Evolutionary conservation across 345 rosid genomes (phyloP), one percentile per base, ranked within the genome.

Genomic region (Euphorbia pulcherrima): DNA sequence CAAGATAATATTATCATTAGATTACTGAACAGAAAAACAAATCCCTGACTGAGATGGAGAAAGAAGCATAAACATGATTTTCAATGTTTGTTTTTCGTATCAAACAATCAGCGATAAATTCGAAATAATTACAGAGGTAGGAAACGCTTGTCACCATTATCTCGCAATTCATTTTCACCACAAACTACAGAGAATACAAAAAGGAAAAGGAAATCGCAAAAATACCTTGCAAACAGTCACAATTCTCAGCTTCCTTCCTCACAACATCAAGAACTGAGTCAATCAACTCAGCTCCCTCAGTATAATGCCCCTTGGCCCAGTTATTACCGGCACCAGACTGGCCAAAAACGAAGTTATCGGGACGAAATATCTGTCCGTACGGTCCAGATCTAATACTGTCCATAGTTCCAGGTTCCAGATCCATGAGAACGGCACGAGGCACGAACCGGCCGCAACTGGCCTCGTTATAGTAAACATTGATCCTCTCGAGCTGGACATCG

Each of bases 361-460:
- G 90, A 39, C 92, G 71, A 51, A 88, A 88, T 50, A 88, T 84
- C 69, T 84, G 91, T 9, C 94, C 94, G 52, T 82, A 86, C 10
- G 91, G 91, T 0, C 90, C 94, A 39, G 89, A 84, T 69, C 91
- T 84, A 64, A 88, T 75, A 68, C 94, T 88, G 78, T 88, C 94
- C 91, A 88, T 86, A 5, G 89, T 86, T 18, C 94, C 91, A 5
- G 91, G 90, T 75, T 88, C 94, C 41, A 88, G 85, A 78, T 88
- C 94, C 91, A 88, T 86, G 65, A 88, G 75, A 53, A 88, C 85
- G 11, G 94, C 89, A 9, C 89, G 87, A 10, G 93, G 93, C 52
- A 88, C 93, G 28, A 84, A 86, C 37, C 93, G 74, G 46, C 94
- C 94, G 2, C 94, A 86, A 2, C 90, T 84, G 16, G 94, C 90